Evolutionary conservation across 345 rosid species (phyloP).

Genomic region (thale cress (Arabidopsis thaliana)): DNA sequence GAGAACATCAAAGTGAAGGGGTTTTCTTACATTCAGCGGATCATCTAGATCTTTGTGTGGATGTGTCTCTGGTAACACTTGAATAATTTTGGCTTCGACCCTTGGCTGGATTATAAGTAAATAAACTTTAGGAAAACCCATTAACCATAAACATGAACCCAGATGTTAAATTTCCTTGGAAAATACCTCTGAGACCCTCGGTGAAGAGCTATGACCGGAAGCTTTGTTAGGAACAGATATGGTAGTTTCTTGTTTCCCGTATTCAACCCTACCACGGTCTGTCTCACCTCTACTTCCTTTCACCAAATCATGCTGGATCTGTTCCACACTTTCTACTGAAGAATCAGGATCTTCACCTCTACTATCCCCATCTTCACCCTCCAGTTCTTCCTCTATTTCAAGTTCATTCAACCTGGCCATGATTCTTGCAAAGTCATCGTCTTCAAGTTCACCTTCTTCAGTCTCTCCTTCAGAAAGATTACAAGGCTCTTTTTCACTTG

Average conservation of each 20-base stretch:
- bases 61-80: constrained; percentile 47
- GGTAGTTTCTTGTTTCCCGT: constrained; percentile 11
- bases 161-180: constrained; percentile 24
- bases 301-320: constrained; percentile 37
- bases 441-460: constrained; percentile 48
- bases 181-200: constrained; percentile 51
- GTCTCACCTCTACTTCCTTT: constrained; percentile 31
- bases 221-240: constrained; percentile 32
- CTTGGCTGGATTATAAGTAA: constrained; percentile 38
- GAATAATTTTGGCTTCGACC: constrained; percentile 35
- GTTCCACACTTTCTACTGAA: constrained; percentile 30
- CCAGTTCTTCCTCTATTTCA: constrained; percentile 90
- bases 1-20: neutral
- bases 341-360: neutral
- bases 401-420: constrained; percentile 89
- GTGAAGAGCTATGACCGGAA: constrained; percentile 29
- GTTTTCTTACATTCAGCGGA: constrained; percentile 49
- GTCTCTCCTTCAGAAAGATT: constrained; percentile 38
- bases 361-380: constrained; percentile 44
- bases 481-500: constrained; percentile 25
- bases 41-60: constrained; percentile 43
- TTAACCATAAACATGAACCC: constrained; percentile 13
- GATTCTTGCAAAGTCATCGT: constrained; percentile 71
- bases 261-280: neutral
- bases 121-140: neutral